Evolutionary conservation across 2,329 filamentous ascomycete genomes (phyloP), one percentile per base, ranked within the genome.

Genomic region (Penicillium sp.): DNA sequence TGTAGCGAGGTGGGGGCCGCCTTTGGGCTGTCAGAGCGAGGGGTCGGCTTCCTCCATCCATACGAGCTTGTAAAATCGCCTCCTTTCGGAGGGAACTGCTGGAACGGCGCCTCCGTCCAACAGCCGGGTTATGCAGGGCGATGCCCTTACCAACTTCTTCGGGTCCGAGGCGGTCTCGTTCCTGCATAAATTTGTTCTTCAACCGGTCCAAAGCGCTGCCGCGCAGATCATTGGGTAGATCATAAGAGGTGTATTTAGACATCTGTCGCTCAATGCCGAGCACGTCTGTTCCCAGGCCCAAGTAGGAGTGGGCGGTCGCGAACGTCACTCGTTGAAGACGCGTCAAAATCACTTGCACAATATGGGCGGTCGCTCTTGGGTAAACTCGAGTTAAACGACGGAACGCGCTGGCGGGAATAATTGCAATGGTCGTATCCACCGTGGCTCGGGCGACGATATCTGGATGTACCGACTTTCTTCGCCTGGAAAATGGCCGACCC

Each of bases 371-470:
- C 10, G 96, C 93, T 77, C 96, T 96, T 10, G 95, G 95, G 67
- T 98, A 99, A 24, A 97, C 88, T 69, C 91, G 87, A 50, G 96
- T 99, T 52, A 99, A 80, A 9, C 96, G 87, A 52, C 92, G 87
- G 68, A 99, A 99, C 3, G 95, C 96, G 71, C 92, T 96, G 1
- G 95, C 95, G 1, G 96, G 96, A 56, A 99, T 99, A 62, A 99
- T 96, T 6, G 95, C 95, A 74, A 99, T 97, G 0, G 96, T 99
- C 0, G 95, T 99, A 71, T 99, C 96, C 24, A 96, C 90, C 16
- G 92, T 96, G 6, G 95, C 95, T 63, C 95, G 85, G n/a, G 93
- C 95, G 62, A 99, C 91, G 60, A 99, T 95, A 69, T 99, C 95
- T 11, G 95, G 95, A 75, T 99, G 95, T 0, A 91, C 92, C 14